Conservation (phyloP, 106 monocot species). For the Dendrobium huoshanense region DNA sequence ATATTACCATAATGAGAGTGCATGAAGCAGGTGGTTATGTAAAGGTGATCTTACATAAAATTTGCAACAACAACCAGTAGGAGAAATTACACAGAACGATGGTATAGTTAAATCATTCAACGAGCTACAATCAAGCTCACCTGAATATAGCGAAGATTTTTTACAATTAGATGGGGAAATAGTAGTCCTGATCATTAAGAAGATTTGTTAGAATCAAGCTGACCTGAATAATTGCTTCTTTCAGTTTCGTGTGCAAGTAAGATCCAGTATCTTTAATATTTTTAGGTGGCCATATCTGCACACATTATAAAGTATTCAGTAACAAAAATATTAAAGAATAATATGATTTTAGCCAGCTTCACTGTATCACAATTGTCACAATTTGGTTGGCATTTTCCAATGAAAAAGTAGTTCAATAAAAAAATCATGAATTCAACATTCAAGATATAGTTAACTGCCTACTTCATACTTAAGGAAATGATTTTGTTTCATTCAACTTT, state of each 20-base stretch:
- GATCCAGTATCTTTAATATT: slow-evolving; percentile 96
- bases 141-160: not conserved
- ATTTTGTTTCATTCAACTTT: not conserved
- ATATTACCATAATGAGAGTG: not conserved
- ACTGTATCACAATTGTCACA: not conserved
- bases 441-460: not conserved
- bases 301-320: not conserved
- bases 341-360: not conserved
- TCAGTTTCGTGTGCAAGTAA: slow-evolving; percentile 65
- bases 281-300: slow-evolving; percentile 97
- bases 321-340: not conserved
- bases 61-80: not conserved
- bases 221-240: slow-evolving; percentile 87
- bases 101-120: not conserved
- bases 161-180: not conserved
- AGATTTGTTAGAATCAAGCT: not conserved
- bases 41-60: not conserved
- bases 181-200: not conserved
- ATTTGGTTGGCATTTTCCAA: slow-evolving; percentile 1
- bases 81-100: not conserved
- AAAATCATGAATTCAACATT: slow-evolving; percentile 2
- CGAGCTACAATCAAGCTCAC: not conserved
- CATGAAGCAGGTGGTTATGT: not conserved
- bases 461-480: not conserved
- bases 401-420: not conserved